A percentile compares a stretch with the other conserved stretches of the same genome.
Evolutionary conservation across 331 rosid genomes (phyloP).

Genomic region (Telfairia occidentalis): DNA sequence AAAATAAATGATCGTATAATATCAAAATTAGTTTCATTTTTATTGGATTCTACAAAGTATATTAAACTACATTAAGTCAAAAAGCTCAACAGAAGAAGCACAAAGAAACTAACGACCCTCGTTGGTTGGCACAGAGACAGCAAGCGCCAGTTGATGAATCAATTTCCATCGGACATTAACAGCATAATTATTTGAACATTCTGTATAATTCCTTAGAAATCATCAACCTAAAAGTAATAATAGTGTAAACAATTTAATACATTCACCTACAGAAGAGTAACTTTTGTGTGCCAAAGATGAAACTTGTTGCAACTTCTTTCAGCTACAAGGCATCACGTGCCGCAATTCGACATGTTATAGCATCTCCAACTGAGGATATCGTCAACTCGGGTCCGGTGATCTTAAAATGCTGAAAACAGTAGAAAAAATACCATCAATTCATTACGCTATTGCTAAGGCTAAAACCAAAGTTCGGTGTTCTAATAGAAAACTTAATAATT

Average conservation of each 20-base stretch:
- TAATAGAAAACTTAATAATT: background rate
- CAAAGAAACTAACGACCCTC: background rate
- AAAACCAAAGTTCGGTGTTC: background rate
- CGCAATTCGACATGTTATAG: constrained; percentile 68
- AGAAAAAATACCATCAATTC: background rate
- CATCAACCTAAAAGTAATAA: background rate
- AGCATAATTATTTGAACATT: background rate
- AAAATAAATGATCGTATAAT: too few relatives aligned
- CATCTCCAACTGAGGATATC: constrained; percentile 66
- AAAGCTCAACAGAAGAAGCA: background rate
- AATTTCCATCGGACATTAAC: background rate
- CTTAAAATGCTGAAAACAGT: constrained; percentile 73
- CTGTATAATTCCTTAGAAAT: background rate
- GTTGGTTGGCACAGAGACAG: background rate
- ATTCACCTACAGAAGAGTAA: background rate
- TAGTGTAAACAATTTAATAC: background rate
- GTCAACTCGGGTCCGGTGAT: constrained; percentile 55
- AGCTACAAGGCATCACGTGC: constrained; percentile 69
- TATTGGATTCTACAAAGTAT: background rate
- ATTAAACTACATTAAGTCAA: background rate
- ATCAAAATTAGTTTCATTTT: too few relatives aligned
- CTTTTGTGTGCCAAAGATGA: background rate
- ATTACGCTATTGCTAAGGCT: background rate
- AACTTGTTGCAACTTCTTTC: background rate
- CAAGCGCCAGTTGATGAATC: background rate